These are phyloP conservation scores for Kodamaea laetipori DNA, from an alignment of 805 yeast genomes.

Conservation along the genomic window DNA sequence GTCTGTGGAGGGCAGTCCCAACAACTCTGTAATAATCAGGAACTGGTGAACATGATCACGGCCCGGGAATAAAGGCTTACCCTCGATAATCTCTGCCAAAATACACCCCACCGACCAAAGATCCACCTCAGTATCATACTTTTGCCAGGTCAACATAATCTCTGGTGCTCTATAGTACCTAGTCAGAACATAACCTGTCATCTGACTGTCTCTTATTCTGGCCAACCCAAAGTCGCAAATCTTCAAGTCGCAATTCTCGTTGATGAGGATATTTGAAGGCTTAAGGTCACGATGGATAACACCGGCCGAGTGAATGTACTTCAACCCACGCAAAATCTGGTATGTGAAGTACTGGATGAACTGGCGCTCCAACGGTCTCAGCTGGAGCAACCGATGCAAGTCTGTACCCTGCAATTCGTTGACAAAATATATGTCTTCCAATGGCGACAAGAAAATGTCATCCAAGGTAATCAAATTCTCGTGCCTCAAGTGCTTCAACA, in stretches of 20 bases:
- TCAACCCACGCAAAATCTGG: slow-evolving; percentile 87
- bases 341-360: slow-evolving; percentile 95
- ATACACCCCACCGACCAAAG: slow-evolving; percentile 98
- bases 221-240: slow-evolving; percentile 95
- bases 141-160: slow-evolving; percentile 98
- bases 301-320: slow-evolving; percentile 90
- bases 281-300: slow-evolving; percentile 88
- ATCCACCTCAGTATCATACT: slow-evolving; percentile 94
- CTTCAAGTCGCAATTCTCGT: slow-evolving; percentile 88
- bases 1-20: slow-evolving; percentile 96
- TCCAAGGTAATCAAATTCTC: slow-evolving; percentile 91
- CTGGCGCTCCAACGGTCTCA: slow-evolving; percentile 93
- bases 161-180: slow-evolving; percentile 97
- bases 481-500: slow-evolving; percentile 89
- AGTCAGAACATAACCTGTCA: slow-evolving; percentile 98
- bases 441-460: slow-evolving; percentile 90
- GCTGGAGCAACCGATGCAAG: slow-evolving; percentile 83
- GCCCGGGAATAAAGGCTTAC: slow-evolving; percentile 96
- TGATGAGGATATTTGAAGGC: slow-evolving; percentile 80
- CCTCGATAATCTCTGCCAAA: slow-evolving; percentile 96
- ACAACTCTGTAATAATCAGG: slow-evolving; percentile 90
- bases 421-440: slow-evolving; percentile 94
- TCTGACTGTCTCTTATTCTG: slow-evolving; percentile 96
- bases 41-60: slow-evolving; percentile 98
- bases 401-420: slow-evolving; percentile 98